phyloP scores from a whole-genome alignment of 139 green algal genomes.

The Coelastrella sp. region DNA sequence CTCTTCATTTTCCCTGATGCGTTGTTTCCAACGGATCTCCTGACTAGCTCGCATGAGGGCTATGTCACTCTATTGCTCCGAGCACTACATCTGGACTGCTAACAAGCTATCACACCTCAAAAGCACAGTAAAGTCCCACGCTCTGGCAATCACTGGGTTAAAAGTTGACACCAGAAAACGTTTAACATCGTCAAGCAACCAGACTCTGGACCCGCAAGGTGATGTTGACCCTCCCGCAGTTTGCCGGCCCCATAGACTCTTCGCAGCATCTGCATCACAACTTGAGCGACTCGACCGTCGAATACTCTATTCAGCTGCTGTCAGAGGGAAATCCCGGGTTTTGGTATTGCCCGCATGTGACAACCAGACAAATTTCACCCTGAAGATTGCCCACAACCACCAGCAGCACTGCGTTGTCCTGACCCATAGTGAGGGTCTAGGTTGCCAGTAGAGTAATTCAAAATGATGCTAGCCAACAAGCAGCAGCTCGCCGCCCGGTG shows the following conservation, averaged over 20 bases:
- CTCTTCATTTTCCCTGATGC: conserved; percentile 38
- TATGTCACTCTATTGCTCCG: neutral
- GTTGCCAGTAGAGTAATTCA: neutral
- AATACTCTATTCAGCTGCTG: too few species aligned
- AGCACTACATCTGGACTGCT: neutral
- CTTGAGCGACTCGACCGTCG: too few species aligned
- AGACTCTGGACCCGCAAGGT: too few species aligned
- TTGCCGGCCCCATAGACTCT: too few species aligned
- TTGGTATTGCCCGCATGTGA: neutral
- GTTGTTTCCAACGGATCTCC: conserved; percentile 44
- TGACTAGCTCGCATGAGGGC: conserved; percentile 33
- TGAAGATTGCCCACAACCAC: neutral
- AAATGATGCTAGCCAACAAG: neutral
- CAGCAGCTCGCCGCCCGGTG: neutral
- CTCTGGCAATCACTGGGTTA: too few species aligned
- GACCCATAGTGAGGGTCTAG: neutral
- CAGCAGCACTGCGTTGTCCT: too few species aligned
- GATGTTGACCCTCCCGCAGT: too few species aligned
- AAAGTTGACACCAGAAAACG: too few species aligned
- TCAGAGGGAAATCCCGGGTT: neutral
- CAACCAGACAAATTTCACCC: neutral
- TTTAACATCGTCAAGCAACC: too few species aligned
- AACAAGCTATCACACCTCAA: neutral
- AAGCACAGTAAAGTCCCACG: neutral
- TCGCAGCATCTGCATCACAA: too few species aligned